These are phyloP conservation scores for Cryptococcus floricola DNA, from an alignment of 1,284 basidiomycete genomes.

Conservation along the genomic window DNA sequence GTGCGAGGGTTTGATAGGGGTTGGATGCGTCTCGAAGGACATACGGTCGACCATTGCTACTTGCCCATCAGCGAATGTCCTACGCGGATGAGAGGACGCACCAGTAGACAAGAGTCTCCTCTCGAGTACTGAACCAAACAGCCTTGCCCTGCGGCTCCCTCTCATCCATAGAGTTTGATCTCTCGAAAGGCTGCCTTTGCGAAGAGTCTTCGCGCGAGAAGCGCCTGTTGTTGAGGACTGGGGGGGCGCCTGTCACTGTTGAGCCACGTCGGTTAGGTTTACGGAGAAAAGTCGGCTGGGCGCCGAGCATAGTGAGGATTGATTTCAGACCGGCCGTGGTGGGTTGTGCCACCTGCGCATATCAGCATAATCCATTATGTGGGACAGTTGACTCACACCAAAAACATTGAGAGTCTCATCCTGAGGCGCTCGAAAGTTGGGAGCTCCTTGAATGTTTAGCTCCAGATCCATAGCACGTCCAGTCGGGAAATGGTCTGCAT, in stretches of 20 bases:
- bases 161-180: neutral
- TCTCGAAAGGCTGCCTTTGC: neutral
- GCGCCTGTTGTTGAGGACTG: neutral
- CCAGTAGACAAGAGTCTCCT: slow-evolving; percentile 49
- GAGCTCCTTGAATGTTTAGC: slow-evolving; percentile 82
- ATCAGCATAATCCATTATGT: neutral
- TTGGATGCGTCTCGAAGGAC: slow-evolving; percentile 89
- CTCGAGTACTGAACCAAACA: slow-evolving; percentile 55
- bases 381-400: slow-evolving; percentile 53
- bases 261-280: slow-evolving; percentile 1
- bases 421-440: slow-evolving; percentile 84
- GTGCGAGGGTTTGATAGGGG: slow-evolving; percentile 71
- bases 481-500: slow-evolving; percentile 71
- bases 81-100: slow-evolving; percentile 7
- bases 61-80: neutral
- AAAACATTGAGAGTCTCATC: slow-evolving; percentile 79
- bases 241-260: neutral
- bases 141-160: slow-evolving; percentile 34
- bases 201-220: slow-evolving; percentile 14
- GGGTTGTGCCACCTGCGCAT: slow-evolving; percentile 69
- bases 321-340: slow-evolving; percentile 88
- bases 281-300: slow-evolving; percentile 57
- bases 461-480: slow-evolving; percentile 87
- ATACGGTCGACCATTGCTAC: slow-evolving; percentile 85
- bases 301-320: slow-evolving; percentile 81